These are phyloP conservation scores for Aleurites moluccanus DNA, from an alignment of 441 rosid species.

Conservation along the genomic window DNA sequence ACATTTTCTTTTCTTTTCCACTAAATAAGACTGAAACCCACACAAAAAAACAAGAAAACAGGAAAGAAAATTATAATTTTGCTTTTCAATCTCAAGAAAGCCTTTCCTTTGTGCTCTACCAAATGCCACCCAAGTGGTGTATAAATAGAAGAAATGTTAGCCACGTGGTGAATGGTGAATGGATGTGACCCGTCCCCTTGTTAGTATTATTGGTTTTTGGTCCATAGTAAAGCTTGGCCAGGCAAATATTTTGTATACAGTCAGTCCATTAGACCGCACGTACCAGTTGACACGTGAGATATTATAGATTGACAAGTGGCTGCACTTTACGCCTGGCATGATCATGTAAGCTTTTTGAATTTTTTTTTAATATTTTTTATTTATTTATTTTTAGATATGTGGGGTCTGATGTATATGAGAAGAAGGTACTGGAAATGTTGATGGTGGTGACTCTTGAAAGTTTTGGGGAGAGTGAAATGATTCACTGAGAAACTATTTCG, in stretches of 20 bases:
- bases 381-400: neutral
- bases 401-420: slow-evolving; percentile 12
- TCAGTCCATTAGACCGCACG: slow-evolving; percentile 21
- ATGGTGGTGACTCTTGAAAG: slow-evolving; percentile 11
- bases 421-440: slow-evolving; percentile 25
- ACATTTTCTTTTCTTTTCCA: slow-evolving; percentile 40
- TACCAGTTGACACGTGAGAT: slow-evolving; percentile 18
- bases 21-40: neutral
- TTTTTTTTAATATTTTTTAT: neutral
- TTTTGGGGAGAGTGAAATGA: neutral
- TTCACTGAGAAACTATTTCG: neutral
- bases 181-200: slow-evolving; percentile 14
- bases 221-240: slow-evolving; percentile 27
- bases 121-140: neutral
- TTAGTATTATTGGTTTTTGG: slow-evolving; percentile 14
- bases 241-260: slow-evolving; percentile 13
- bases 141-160: slow-evolving; percentile 30
- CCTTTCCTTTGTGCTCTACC: neutral
- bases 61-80: too few relatives aligned
- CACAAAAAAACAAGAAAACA: neutral
- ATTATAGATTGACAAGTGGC: neutral
- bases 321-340: slow-evolving; percentile 28
- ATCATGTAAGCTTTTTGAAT: neutral
- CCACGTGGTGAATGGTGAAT: slow-evolving; percentile 31
- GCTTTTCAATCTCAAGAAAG: neutral